Conservation (phyloP, 2,329 filamentous ascomycete genomes). For the Anisogramma anomala region DNA sequence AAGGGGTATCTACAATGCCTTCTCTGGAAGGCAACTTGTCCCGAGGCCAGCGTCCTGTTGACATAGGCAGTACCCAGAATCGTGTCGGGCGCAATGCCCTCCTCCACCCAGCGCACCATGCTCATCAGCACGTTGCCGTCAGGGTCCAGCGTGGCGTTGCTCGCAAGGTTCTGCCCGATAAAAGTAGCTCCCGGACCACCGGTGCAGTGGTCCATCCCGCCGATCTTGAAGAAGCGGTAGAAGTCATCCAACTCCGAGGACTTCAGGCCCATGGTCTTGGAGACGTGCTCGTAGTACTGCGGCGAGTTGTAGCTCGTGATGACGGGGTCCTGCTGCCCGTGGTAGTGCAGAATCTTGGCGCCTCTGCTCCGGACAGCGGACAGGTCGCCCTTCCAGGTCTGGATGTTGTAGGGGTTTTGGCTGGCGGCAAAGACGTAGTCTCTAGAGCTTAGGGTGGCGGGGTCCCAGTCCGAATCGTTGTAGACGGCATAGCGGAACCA, state of each 20-base stretch:
- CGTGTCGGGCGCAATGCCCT: conserved; percentile 28
- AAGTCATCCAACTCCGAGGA: conserved; percentile 28
- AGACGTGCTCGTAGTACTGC: conserved; percentile 37
- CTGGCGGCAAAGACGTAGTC: conserved; percentile 23
- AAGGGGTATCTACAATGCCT: conserved; percentile 26
- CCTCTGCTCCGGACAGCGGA: conserved; percentile 1
- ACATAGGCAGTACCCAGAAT: conserved; percentile 26
- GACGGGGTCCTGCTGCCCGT: conserved; percentile 31
- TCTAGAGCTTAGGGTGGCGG: conserved; percentile 24
- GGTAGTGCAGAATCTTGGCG: conserved; percentile 33
- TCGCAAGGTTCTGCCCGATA: conserved; percentile 19
- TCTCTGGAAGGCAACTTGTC: conserved; percentile 22
- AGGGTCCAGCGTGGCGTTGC: conserved; percentile 22
- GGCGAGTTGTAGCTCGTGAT: conserved; percentile 33
- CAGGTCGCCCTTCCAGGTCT: conserved; percentile 19
- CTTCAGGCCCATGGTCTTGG: conserved; percentile 28
- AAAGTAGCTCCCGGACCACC: conserved; percentile 31
- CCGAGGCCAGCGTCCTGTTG: conserved; percentile 16
- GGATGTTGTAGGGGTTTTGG: conserved; percentile 18
- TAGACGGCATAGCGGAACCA: conserved; percentile 39
- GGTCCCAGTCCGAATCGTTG: conserved; percentile 32
- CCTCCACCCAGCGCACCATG: conserved; percentile 35
- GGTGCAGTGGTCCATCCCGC: conserved; percentile 39
- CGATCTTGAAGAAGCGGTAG: conserved; percentile 41
- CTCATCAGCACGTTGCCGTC: conserved; percentile 33